Percentiles rank a stretch among this genome's conserved stretches.
Conservation (phyloP, 2,329 filamentous ascomycete species). For the Herpotrichia juniperi region DNA sequence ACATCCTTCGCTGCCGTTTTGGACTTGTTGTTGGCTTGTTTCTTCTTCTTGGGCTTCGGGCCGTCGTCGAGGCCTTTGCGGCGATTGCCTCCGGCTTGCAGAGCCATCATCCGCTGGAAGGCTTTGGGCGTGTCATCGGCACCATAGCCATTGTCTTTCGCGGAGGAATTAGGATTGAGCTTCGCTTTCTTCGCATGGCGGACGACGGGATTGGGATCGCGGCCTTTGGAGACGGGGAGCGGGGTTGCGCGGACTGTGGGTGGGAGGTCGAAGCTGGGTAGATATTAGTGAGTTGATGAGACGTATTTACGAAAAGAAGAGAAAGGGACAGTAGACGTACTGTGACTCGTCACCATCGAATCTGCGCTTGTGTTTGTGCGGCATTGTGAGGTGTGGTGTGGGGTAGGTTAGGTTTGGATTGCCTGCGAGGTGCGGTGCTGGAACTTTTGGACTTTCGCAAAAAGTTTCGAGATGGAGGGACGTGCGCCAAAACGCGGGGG, state of each 20-base stretch:
- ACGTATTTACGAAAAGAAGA: slow-evolving; percentile 1
- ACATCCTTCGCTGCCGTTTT: not conserved
- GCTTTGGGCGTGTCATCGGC: slow-evolving; percentile 85
- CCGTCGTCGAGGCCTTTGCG: slow-evolving; percentile 74
- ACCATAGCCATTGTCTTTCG: slow-evolving; percentile 58
- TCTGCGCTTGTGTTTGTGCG: slow-evolving; percentile 83
- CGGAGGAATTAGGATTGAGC: slow-evolving; percentile 13
- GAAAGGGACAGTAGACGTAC: slow-evolving; percentile 27
- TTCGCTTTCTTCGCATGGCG: slow-evolving; percentile 45
- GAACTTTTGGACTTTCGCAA: not conserved
- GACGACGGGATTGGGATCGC: slow-evolving; percentile 38
- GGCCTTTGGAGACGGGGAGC: slow-evolving; percentile 59
- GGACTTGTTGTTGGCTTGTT: slow-evolving; percentile 31
- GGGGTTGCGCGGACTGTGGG: slow-evolving; percentile 65
- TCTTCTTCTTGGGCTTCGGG: slow-evolving; percentile 51
- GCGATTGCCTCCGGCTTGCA: slow-evolving; percentile 63
- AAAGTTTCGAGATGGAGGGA: slow-evolving; percentile 1
- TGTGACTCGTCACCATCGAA: slow-evolving; percentile 46
- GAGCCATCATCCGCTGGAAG: slow-evolving; percentile 84
- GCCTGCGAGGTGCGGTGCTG: not conserved
- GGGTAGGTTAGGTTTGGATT: not conserved
- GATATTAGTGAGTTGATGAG: slow-evolving; percentile 40
- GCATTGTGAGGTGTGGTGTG: slow-evolving; percentile 61
- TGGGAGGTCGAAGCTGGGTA: slow-evolving; percentile 64
- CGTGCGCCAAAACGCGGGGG: too few species aligned